These are phyloP conservation scores for Mimosa pudica DNA, from an alignment of 306 rosid species.

Conservation along the genomic window DNA sequence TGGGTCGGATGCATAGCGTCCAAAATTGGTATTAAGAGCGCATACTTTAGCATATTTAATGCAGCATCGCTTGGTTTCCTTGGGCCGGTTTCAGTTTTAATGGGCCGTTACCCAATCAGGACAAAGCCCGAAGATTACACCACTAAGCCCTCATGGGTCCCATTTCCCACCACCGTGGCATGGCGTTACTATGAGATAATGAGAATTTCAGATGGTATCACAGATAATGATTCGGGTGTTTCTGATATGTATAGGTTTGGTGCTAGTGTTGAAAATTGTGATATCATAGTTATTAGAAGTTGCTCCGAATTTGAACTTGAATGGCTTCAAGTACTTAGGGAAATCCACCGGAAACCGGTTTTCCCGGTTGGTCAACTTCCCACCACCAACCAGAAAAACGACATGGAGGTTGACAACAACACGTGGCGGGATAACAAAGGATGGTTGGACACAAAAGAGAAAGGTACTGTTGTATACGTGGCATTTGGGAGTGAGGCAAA, in stretches of 20 bases:
- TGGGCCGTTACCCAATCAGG: conserved; percentile 11
- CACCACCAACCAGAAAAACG: not conserved
- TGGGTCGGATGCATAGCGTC: conserved; percentile 33
- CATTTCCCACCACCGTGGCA: conserved; percentile 29
- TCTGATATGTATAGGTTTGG: conserved; percentile 18
- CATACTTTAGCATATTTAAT: conserved; percentile 32
- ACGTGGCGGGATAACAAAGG: not conserved
- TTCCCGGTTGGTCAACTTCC: conserved; percentile 24
- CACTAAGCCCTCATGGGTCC: conserved; percentile 32
- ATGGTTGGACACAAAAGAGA: not conserved
- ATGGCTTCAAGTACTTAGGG: conserved; percentile 25
- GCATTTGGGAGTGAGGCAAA: conserved; percentile 50
- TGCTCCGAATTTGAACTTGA: conserved; percentile 16
- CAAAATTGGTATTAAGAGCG: conserved; percentile 22
- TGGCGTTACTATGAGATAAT: conserved; percentile 31
- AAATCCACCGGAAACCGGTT: conserved; percentile 12
- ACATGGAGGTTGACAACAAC: conserved; percentile 19
- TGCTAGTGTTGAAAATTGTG: not conserved
- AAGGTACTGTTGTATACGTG: conserved; percentile 16
- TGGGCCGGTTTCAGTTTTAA: conserved; percentile 17
- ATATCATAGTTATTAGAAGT: conserved; percentile 1
- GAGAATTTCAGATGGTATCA: not conserved
- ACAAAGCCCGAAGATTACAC: conserved; percentile 32
- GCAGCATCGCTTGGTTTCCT: not conserved
- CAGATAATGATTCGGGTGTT: not conserved